Percentiles rank a stretch among this genome's conserved stretches.
phyloP scores from a whole-genome alignment of 306 rosid genomes.

The Ceratonia siliqua region DNA sequence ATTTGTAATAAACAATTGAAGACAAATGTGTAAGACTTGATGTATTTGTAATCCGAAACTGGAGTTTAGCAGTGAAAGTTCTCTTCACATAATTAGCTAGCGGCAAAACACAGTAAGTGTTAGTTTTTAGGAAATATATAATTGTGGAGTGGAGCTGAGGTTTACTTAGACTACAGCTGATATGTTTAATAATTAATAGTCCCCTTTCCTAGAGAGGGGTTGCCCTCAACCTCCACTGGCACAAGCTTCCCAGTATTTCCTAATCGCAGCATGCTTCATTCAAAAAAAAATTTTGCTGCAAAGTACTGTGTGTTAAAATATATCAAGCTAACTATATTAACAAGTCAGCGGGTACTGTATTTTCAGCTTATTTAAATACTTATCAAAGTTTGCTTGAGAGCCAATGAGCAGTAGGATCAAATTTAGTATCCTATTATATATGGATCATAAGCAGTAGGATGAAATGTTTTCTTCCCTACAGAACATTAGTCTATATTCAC shows the following conservation, averaged over 20 bases:
- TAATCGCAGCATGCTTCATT: neutral
- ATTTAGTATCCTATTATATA: neutral
- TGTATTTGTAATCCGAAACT: neutral
- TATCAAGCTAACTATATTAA: neutral
- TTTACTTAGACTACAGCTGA: neutral
- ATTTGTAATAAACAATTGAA: neutral
- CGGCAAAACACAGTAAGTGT: too few species aligned
- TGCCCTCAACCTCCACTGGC: neutral
- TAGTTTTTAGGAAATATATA: neutral
- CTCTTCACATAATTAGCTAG: neutral
- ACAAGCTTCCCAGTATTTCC: neutral
- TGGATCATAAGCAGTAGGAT: neutral
- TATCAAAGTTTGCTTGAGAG: neutral
- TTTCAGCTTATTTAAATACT: neutral
- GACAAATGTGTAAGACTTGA: neutral
- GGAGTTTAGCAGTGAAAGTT: neutral
- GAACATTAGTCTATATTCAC: neutral
- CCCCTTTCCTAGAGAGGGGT: conserved; percentile 1
- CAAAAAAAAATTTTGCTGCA: neutral
- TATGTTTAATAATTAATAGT: conserved; percentile 5
- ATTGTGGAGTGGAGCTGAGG: neutral
- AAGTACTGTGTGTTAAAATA: neutral
- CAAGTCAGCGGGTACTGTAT: neutral
- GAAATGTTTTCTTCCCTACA: neutral
- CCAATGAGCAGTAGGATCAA: neutral